A percentile compares a stretch with the other conserved stretches of the same genome.
phyloP scores from a whole-genome alignment of 768 basidiomycete genomes.

The Gyrodon lividus region DNA sequence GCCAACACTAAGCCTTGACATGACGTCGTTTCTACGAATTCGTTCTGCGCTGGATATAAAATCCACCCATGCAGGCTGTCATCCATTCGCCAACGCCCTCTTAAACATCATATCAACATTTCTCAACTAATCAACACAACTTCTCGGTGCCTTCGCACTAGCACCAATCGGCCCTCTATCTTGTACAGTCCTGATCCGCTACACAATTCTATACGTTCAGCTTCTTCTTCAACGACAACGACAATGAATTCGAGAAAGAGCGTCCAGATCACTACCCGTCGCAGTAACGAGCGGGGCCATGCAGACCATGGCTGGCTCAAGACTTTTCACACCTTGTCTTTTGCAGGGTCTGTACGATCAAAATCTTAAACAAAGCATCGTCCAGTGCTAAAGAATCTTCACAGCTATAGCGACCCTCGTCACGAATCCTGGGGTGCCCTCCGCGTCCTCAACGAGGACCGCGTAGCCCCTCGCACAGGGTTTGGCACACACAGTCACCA shows the following conservation, averaged over 20 bases:
- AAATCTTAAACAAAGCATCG: conserved; percentile 12
- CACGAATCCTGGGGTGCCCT: conserved; percentile 70
- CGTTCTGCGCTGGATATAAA: conserved; percentile 20
- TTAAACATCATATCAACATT: conserved; percentile 1
- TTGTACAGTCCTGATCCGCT: not conserved
- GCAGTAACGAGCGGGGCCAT: conserved; percentile 63
- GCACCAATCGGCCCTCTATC: not conserved
- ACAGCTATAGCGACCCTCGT: conserved; percentile 57
- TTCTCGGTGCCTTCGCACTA: not conserved
- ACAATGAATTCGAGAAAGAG: conserved; percentile 16
- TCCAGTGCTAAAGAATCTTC: conserved; percentile 7
- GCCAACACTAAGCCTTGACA: conserved; percentile 1
- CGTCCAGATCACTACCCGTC: conserved; percentile 48
- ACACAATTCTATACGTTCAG: not conserved
- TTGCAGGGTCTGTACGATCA: conserved; percentile 51
- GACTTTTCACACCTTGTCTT: conserved; percentile 83
- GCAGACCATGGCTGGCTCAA: conserved; percentile 87
- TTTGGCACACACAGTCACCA: conserved; percentile 85
- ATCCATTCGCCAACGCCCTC: not conserved
- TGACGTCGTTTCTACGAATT: not conserved
- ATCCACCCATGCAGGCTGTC: not conserved
- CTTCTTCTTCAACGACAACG: not conserved
- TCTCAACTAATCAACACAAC: not conserved
- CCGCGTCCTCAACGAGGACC: conserved; percentile 91
- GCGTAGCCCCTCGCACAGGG: conserved; percentile 71